Percentiles rank a stretch among this genome's conserved stretches.
Evolutionary conservation across 2,329 filamentous ascomycete species (phyloP).

Genomic region (Paecilomyces sp.): DNA sequence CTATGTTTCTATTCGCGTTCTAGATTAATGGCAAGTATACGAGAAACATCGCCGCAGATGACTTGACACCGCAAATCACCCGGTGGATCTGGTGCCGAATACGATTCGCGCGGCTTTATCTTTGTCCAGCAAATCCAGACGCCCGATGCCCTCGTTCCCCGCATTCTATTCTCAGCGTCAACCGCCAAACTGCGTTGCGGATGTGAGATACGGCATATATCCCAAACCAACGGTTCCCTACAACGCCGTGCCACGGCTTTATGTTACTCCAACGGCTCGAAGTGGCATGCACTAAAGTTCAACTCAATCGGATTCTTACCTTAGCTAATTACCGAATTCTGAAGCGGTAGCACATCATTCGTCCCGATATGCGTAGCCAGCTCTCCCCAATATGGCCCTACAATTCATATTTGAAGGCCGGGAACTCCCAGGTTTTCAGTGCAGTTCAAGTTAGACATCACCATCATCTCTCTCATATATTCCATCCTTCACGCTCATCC

Average conservation of each 20-base stretch:
- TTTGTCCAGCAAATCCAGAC: no score
- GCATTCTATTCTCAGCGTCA: no score
- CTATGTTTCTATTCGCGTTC: no score
- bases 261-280: background rate
- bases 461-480: background rate
- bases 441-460: background rate
- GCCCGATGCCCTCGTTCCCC: no score
- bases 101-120: no score
- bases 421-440: background rate
- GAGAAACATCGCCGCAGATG: no score
- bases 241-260: background rate
- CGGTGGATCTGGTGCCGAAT: no score
- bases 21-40: no score
- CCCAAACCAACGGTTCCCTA: background rate
- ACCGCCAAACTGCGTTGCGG: no score
- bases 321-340: background rate
- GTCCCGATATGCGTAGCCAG: background rate
- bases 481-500: background rate
- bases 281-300: background rate
- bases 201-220: background rate
- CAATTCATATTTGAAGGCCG: background rate
- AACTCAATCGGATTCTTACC: background rate
- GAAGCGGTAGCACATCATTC: background rate
- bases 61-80: no score
- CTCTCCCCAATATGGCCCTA: background rate